These are phyloP conservation scores for Aspergillus incahuasiensis DNA, from an alignment of 495 filamentous ascomycete species.

Conservation along the genomic window DNA sequence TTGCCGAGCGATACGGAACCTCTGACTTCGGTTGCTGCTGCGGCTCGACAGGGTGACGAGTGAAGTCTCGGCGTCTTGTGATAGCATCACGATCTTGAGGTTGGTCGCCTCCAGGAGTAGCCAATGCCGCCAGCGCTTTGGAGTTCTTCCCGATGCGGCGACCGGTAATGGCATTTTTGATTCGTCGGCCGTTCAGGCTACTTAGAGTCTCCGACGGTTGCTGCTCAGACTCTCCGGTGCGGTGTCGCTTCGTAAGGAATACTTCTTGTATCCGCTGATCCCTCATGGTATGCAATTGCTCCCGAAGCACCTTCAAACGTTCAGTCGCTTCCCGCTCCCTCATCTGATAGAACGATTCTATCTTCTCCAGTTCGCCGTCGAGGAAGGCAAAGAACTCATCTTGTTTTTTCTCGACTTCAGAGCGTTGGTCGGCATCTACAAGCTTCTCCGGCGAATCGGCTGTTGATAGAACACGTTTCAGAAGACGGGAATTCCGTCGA, in stretches of 20 bases:
- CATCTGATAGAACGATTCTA: conserved; percentile 75
- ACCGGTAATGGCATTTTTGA: conserved; percentile 28
- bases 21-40: conserved; percentile 37
- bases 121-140: conserved; percentile 49
- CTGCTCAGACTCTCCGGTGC: conserved; percentile 20
- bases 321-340: conserved; percentile 77
- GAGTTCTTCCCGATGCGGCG: conserved; percentile 54
- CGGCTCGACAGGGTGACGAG: conserved; percentile 45
- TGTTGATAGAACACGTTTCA: conserved; percentile 36
- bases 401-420: conserved; percentile 57
- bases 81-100: conserved; percentile 26
- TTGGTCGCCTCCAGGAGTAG: conserved; percentile 38
- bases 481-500: conserved; percentile 28
- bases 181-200: conserved; percentile 20
- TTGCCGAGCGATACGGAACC: conserved; percentile 77
- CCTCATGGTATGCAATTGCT: conserved; percentile 84
- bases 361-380: conserved; percentile 75
- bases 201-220: conserved; percentile 21
- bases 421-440: conserved; percentile 32
- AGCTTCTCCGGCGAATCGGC: conserved; percentile 28
- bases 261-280: conserved; percentile 72
- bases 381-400: conserved; percentile 76
- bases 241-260: conserved; percentile 25
- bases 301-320: conserved; percentile 62
- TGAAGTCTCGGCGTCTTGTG: conserved; percentile 55